Evolutionary conservation across 176 grass and related monocot genomes (phyloP), one percentile per base, ranked within the genome.

Genomic region (Triticum timopheevii): DNA sequence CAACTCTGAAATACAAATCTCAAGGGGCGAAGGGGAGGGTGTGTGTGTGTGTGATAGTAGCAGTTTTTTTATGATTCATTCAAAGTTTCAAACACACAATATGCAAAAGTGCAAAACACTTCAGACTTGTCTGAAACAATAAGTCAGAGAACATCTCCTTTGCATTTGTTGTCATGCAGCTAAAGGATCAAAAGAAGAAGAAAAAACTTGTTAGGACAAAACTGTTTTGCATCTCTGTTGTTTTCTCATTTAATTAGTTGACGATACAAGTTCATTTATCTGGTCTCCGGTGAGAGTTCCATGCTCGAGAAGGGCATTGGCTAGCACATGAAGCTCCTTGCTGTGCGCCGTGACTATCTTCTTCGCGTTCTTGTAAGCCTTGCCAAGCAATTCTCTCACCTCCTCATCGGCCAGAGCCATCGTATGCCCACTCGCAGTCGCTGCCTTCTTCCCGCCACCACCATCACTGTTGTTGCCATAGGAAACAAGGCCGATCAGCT

Each of bases 211-310:
- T 42, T 72, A 39, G 69, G 69, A 72, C 20, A 40, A 72, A 42
- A 42, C 67, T 70, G 66, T 33, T 70, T 20, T 70, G 19, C 67
- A 2, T 42, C 35, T 72, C 69, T 13, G 12, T 33, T 20, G 4
- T 73, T 44, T 52, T 52, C 15, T 52, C 49, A 31, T 16, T 31
- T 31, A 50, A 87, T 79, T 61, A 79, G 22, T 35, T 94, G 90
- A 16, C 16, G 83, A 84, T 22, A 97, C 52, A 10, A 97, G 34
- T 12, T 87, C 85, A 84, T 93, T 94, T 89, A 42, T 45, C 42
- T 45, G 42, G 11, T 45, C 42, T 45, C 11, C 42, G 1, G 42
- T 45, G 42, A 45, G 42, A 45, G 42, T 45, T 13, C 42, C 42
- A 11, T 45, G 42, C 42, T 45, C 42, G 11, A 45, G 42, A 45